Percentiles rank a stretch among this genome's conserved stretches.
Conservation (phyloP, 2,329 filamentous ascomycete species). For the Trichothecium sympodiale region DNA sequence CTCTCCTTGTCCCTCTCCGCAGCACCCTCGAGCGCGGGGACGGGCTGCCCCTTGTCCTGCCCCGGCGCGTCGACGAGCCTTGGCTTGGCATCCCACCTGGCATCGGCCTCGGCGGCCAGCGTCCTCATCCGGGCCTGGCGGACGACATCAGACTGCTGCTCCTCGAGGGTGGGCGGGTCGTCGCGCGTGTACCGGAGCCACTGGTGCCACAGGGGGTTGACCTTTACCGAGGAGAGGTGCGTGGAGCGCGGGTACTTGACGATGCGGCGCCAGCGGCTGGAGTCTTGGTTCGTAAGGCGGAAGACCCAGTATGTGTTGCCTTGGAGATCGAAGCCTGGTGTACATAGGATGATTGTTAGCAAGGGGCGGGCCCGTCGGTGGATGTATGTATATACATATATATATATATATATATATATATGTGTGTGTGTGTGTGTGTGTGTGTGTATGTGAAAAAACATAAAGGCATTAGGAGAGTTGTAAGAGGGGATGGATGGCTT, state of each 20-base stretch:
- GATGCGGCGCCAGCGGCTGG: slow-evolving; percentile 46
- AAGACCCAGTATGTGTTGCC: slow-evolving; percentile 64
- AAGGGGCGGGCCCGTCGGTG: neutral
- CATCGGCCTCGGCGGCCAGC: slow-evolving; percentile 51
- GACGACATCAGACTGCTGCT: slow-evolving; percentile 42
- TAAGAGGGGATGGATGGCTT: too few species aligned
- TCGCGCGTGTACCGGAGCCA: slow-evolving; percentile 53
- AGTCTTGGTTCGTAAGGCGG: slow-evolving; percentile 28
- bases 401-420: neutral
- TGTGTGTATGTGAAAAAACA: too few species aligned
- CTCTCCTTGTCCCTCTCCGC: slow-evolving; percentile 8
- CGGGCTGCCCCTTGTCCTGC: slow-evolving; percentile 12
- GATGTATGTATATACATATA: neutral
- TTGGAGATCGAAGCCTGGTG: slow-evolving; percentile 52
- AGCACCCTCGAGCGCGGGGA: slow-evolving; percentile 10
- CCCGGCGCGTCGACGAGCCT: slow-evolving; percentile 21
- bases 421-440: neutral
- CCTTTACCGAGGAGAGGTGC: slow-evolving; percentile 42
- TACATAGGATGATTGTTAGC: slow-evolving; percentile 3
- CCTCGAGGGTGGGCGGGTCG: slow-evolving; percentile 41
- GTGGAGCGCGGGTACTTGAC: slow-evolving; percentile 45
- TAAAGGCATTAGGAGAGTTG: too few species aligned
- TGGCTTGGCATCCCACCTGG: slow-evolving; percentile 50
- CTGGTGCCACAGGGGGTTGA: slow-evolving; percentile 56
- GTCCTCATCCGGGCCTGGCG: slow-evolving; percentile 42